Evolutionary conservation across 306 rosid genomes (phyloP), one percentile per base, ranked within the genome.

Genomic region (Geum urbanum): DNA sequence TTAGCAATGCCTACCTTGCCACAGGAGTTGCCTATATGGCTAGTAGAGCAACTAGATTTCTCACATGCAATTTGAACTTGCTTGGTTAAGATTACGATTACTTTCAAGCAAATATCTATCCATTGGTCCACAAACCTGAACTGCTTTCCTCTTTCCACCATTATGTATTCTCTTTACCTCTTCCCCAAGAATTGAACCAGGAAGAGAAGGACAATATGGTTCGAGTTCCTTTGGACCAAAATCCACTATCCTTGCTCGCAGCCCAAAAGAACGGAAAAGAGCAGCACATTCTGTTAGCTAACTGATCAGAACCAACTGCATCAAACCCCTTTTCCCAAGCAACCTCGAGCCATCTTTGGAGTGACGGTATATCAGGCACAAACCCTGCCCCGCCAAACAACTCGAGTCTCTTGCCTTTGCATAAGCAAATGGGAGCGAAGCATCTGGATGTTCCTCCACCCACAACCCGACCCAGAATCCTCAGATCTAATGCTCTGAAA

Each of bases 321-420:
- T 89, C 98, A 83, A 89, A 89, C 24, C 95, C 98, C 78, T 80
- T 86, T 71, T 80, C 91, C 98, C 98, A 92, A 75, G 98, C 89
- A 79, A 89, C 74, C 89, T 89, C 96, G 66, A 92, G 89, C 98
- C 96, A 92, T 75, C 95, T 86, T 71, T 92, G 92, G 63, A 87
- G 86, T 4, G 95, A 86, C 5, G 76, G 78, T 46, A 89, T 89
- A 76, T 92, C 96, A 15, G 98, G 92, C 71, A 89, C 86, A 67
- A 86, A 85, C 50, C 85, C 95, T 3, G 84, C 82, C 57, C 92
- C 91, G 24, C 92, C 88, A 76, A 87, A 89, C 83, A 92, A 82
- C 78, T 72, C 78, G 77, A 7, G 89, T 84, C 78, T 87, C 89
- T 51, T 66, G 74, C 69, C 91, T 86, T 57, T 69, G 85, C 51